A percentile compares a stretch with the other conserved stretches of the same genome.
Evolutionary conservation across 2,329 filamentous ascomycete genomes (phyloP).

Genomic region (Incumbomyces lentus): DNA sequence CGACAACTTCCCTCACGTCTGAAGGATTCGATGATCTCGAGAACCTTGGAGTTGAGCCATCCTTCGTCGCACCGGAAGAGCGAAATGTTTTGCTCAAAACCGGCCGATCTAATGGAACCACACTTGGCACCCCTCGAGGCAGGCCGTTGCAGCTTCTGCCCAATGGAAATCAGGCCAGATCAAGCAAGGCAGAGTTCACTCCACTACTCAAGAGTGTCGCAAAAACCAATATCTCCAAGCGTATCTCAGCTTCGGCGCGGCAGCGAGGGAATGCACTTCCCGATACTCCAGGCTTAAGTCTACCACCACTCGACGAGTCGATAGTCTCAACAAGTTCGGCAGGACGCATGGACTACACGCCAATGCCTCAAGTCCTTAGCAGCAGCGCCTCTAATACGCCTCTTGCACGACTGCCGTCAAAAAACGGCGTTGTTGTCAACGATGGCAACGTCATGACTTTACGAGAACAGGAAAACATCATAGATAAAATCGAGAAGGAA

Average conservation of each 20-base stretch:
- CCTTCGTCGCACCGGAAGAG: slow-evolving; percentile 72
- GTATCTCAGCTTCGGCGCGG: slow-evolving; percentile 42
- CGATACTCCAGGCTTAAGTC: slow-evolving; percentile 41
- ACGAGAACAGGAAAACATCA: slow-evolving; percentile 83
- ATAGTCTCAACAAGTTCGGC: slow-evolving; percentile 55
- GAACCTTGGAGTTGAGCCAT: slow-evolving; percentile 75
- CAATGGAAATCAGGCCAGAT: slow-evolving; percentile 35
- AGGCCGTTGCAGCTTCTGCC: slow-evolving; percentile 63
- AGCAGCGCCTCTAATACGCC: slow-evolving; percentile 81
- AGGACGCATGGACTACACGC: slow-evolving; percentile 56
- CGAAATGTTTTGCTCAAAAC: slow-evolving; percentile 62
- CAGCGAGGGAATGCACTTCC: neutral
- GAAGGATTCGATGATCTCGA: slow-evolving; percentile 58
- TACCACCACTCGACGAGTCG: slow-evolving; percentile 63
- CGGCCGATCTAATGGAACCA: slow-evolving; percentile 38
- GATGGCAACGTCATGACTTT: slow-evolving; percentile 85
- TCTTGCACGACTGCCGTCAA: slow-evolving; percentile 56
- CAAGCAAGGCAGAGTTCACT: slow-evolving; percentile 67
- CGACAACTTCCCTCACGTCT: slow-evolving; percentile 26
- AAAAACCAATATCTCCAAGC: slow-evolving; percentile 52
- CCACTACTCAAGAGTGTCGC: slow-evolving; percentile 74
- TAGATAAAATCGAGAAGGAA: slow-evolving; percentile 94
- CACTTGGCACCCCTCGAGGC: slow-evolving; percentile 61
- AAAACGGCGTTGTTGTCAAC: slow-evolving; percentile 59
- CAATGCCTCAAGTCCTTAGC: slow-evolving; percentile 65